Evolutionary conservation across 768 basidiomycete genomes (phyloP), one percentile per base, ranked within the genome.

Genomic region (Trametes villosa): DNA sequence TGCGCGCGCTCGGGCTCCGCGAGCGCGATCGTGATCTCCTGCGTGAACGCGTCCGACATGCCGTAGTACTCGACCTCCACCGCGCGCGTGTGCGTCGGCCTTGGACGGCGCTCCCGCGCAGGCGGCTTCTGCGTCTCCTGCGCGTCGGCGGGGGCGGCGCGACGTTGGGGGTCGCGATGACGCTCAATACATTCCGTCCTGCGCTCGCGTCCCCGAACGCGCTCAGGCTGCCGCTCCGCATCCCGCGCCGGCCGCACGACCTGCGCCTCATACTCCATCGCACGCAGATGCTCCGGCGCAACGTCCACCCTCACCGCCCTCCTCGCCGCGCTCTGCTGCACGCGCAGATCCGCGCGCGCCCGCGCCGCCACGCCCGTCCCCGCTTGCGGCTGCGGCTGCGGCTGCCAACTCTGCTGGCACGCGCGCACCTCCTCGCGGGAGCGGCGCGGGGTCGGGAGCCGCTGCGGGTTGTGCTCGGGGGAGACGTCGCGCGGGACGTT

Each of bases 401-500:
- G 33, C 33, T 34, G 33, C 33, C 8, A 18, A 15, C 13, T 11
- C 5, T 7, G 36, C 36, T 4, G 2, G 20, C 22, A 42, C 30
- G 27, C 27, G 42, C 57, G 60, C 49, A 42, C 31, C 22, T 51
- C 53, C 41, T 55, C 60, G n/a, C 12, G 5, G 11, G 60, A 61
- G 20, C 41, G 12, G 13, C 47, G 53, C 48, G 60, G 60, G 1
- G 54, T 56, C 36, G 53, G 60, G 24, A 56, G 48, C 11, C 54
- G 41, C 40, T 61, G 60, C 31, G 60, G 60, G 53, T 61, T 61
- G n/a, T n/a, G n/a, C 31, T 55, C 60, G 7, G 54, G 47, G 30
- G 53, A 48, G 18, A 56, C 53, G 48, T 61, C 60, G 53, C 54
- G 60, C 31, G 53, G 59, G 5, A 60, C 59, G 46, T 60, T 48